These are phyloP conservation scores for Brassica nigra DNA, from an alignment of 345 rosid genomes.

Conservation along the genomic window DNA sequence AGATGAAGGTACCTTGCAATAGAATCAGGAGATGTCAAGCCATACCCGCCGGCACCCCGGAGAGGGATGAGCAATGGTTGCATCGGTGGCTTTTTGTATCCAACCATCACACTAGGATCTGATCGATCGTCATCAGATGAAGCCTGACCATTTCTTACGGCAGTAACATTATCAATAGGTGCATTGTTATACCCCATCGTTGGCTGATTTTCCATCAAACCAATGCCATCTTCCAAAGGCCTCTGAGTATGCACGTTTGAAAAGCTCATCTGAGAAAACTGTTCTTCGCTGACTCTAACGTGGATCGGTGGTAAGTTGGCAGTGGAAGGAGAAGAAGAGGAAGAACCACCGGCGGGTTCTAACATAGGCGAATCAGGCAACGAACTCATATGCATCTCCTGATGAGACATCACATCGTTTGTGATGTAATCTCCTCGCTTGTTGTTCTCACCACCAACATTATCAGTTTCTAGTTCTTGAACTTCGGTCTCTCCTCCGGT, in stretches of 20 bases:
- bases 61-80: constrained; percentile 54
- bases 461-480: constrained; percentile 16
- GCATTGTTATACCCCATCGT: constrained; percentile 31
- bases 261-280: constrained; percentile 56
- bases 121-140: constrained; percentile 66
- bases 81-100: constrained; percentile 67
- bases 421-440: constrained; percentile 19
- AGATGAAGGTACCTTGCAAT: constrained; percentile 56
- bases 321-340: constrained; percentile 72
- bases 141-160: constrained; percentile 34
- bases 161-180: constrained; percentile 29
- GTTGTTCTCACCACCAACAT: constrained; percentile 39
- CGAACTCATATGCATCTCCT: constrained; percentile 53
- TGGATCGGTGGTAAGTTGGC: constrained; percentile 69
- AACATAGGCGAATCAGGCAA: constrained; percentile 63
- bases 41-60: constrained; percentile 41
- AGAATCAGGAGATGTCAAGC: constrained; percentile 73
- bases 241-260: constrained; percentile 44
- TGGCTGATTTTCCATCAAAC: constrained; percentile 31
- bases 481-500: constrained; percentile 31
- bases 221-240: constrained; percentile 44
- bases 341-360: constrained; percentile 48
- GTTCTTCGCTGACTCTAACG: constrained; percentile 63
- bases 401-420: constrained; percentile 29
- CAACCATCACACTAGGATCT: constrained; percentile 53